Evolutionary conservation across 2,329 filamentous ascomycete genomes (phyloP), one percentile per base, ranked within the genome.

Genomic region (Ophiocordyceps camponoti-floridani): DNA sequence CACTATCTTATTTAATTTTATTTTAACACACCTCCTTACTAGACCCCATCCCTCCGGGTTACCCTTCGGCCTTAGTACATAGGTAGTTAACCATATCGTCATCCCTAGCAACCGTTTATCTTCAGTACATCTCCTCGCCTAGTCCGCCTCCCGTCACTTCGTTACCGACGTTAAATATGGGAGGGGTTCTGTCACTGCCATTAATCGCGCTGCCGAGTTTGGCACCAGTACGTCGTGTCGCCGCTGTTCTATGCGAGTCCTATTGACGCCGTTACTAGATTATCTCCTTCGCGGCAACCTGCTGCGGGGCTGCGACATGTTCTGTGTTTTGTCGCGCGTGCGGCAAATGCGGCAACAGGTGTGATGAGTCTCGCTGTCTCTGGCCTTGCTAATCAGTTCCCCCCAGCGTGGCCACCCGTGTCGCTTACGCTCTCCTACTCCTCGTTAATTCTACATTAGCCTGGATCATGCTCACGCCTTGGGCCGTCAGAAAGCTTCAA

Each of bases 391-490:
- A 18, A 46, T 12, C 4, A 4, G 2, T 6, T 5, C n/a, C 11
- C 14, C 31, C 5, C 53, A 93, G 87, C 66, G 88, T 96, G 66
- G 88, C 88, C 46, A 98, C 91, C 53, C 85, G 91, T 69, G 93
- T 96, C 66, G 89, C 84, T 57, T 95, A 94, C 61, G 88, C 91
- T 51, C 77, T 96, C 57, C 82, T 98, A 50, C 83, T 98, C 45
- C 79, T 98, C 52, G 67, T 96, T 63, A 98, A 98, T 72, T 95
- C 89, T 47, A 94, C 96, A 51, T 62, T 96, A 44, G 89, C 91
- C 33, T 98, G 91, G 91, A 85, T 98, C 54, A 94, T 96, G 86
- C 86, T 98, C 66, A 98, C 91, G 19, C 85, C 87, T 44, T 98
- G 91, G 91, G 91, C 91, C 31, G 84, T 98, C 59, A 85, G 94